phyloP scores from a whole-genome alignment of 768 basidiomycete genomes.

The Lactarius psammicola region DNA sequence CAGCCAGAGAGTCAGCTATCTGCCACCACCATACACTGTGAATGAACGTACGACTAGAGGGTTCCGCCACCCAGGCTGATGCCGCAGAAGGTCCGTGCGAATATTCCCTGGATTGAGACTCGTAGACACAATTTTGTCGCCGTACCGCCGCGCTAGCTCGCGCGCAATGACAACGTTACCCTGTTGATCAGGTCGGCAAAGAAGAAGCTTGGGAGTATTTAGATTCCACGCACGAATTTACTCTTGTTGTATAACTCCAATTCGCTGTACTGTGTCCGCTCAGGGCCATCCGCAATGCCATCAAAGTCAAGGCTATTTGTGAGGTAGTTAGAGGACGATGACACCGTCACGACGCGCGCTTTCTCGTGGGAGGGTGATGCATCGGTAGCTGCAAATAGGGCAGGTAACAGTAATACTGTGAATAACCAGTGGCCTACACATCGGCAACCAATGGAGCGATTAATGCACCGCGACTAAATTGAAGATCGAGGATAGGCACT shows the following conservation, averaged over 20 bases:
- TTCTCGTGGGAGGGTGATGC: slow-evolving; percentile 40
- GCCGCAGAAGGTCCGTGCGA: slow-evolving; percentile 16
- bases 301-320: slow-evolving; percentile 40
- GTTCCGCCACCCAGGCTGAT: background rate
- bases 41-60: background rate
- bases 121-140: slow-evolving; percentile 46
- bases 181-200: slow-evolving; percentile 11
- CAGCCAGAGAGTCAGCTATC: background rate
- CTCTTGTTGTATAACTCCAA: slow-evolving; percentile 34
- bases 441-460: background rate
- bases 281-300: slow-evolving; percentile 36
- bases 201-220: background rate
- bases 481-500: slow-evolving; percentile 6
- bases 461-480: background rate
- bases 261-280: slow-evolving; percentile 25
- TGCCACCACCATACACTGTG: background rate
- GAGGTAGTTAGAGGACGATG: slow-evolving; percentile 42
- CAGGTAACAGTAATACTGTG: slow-evolving; percentile 52
- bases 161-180: slow-evolving; percentile 48
- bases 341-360: slow-evolving; percentile 48
- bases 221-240: slow-evolving; percentile 44
- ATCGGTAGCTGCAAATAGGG: slow-evolving; percentile 42
- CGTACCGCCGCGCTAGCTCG: slow-evolving; percentile 47
- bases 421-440: slow-evolving; percentile 57
- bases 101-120: slow-evolving; percentile 43